Evolutionary conservation across 495 filamentous ascomycete species (phyloP).

Genomic region (Penicilliopsis zonata): DNA sequence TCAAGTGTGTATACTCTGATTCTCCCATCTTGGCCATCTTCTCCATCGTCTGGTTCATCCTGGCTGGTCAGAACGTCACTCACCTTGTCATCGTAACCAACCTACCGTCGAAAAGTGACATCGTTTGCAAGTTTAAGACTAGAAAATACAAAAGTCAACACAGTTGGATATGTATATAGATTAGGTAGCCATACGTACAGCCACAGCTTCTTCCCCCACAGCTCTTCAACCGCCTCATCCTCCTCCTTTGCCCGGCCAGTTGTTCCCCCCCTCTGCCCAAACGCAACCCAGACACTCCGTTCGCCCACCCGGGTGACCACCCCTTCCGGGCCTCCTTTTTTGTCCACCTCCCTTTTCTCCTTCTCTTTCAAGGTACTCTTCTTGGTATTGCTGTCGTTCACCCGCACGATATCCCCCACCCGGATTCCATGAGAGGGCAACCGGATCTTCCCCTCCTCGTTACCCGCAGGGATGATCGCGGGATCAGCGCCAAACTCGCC

Average conservation of each 20-base stretch:
- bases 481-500: slow-evolving; percentile 67
- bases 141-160: slow-evolving; percentile 4
- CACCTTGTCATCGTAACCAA: background rate
- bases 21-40: slow-evolving; percentile 61
- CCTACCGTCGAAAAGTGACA: slow-evolving; percentile 73
- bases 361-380: slow-evolving; percentile 63
- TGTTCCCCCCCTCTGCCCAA: slow-evolving; percentile 49
- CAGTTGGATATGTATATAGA: too few relatives aligned
- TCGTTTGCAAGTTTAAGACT: slow-evolving; percentile 92
- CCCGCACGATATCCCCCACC: slow-evolving; percentile 75
- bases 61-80: slow-evolving; percentile 10
- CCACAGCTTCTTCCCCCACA: slow-evolving; percentile 52
- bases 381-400: slow-evolving; percentile 61
- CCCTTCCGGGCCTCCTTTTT: slow-evolving; percentile 53
- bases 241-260: slow-evolving; percentile 30
- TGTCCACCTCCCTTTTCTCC: slow-evolving; percentile 40
- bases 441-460: slow-evolving; percentile 14
- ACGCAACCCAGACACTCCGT: slow-evolving; percentile 49
- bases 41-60: slow-evolving; percentile 86
- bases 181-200: slow-evolving; percentile 26
- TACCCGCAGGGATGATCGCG: slow-evolving; percentile 42
- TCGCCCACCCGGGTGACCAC: slow-evolving; percentile 63
- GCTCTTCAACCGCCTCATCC: slow-evolving; percentile 47
- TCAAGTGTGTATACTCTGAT: slow-evolving; percentile 57
- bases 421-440: slow-evolving; percentile 75